phyloP scores from a whole-genome alignment of 257 asterid genomes.

The Mentha longifolia region DNA sequence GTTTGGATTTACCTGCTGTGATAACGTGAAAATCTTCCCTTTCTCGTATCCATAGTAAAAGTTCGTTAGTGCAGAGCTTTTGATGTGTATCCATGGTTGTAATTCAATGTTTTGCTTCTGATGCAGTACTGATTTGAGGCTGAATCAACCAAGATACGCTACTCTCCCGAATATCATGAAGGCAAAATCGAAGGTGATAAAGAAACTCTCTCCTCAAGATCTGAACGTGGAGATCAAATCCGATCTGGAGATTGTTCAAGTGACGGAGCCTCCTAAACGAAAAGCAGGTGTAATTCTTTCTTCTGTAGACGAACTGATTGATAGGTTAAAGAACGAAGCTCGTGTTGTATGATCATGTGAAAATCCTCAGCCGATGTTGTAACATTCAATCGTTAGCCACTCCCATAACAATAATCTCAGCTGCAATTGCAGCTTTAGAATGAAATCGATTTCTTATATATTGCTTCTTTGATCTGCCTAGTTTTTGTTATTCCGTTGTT shows the following conservation, averaged over 20 bases:
- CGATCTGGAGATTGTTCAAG: conserved; percentile 74
- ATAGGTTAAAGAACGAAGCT: conserved; percentile 86
- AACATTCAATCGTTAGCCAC: neutral
- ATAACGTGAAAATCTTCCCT: conserved; percentile 65
- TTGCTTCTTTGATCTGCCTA: neutral
- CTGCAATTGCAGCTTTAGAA: neutral
- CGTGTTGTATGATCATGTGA: conserved; percentile 51
- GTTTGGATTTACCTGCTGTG: conserved; percentile 91
- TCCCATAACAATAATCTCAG: too few relatives aligned
- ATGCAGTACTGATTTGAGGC: conserved; percentile 84
- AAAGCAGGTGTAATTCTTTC: conserved; percentile 84
- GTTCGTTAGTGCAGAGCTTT: neutral
- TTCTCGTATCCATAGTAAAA: neutral
- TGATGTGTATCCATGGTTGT: neutral
- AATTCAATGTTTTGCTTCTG: neutral
- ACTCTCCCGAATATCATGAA: conserved; percentile 98
- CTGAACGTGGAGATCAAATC: conserved; percentile 74
- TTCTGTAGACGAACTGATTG: conserved; percentile 87
- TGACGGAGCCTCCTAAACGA: conserved; percentile 89
- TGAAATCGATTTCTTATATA: conserved; percentile 9
- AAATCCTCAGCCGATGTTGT: neutral
- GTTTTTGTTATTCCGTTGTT: neutral
- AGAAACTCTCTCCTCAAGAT: conserved; percentile 73
- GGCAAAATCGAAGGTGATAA: conserved; percentile 84
- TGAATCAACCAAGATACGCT: conserved; percentile 94